phyloP scores from a whole-genome alignment of 2,329 filamentous ascomycete genomes.

The Penicillium capsulatum region DNA sequence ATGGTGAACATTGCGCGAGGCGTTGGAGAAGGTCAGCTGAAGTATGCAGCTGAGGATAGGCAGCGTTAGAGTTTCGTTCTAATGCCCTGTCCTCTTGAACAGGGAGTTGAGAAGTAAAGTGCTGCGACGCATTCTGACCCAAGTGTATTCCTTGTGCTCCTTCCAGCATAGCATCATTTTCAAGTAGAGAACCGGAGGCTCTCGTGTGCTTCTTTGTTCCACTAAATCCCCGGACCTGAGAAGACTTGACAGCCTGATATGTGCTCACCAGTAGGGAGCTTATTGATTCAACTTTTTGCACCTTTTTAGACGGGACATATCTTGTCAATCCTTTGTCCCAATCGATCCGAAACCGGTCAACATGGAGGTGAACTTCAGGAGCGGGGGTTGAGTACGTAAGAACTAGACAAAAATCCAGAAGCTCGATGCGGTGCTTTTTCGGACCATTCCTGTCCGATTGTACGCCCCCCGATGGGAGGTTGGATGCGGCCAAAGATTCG shows the following conservation, averaged over 20 bases:
- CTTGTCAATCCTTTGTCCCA: constrained; percentile 17
- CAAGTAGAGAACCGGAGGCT: background rate
- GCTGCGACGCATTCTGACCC: constrained; percentile 6
- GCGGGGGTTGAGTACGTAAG: constrained; percentile 25
- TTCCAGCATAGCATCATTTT: background rate
- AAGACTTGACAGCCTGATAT: constrained; percentile 8
- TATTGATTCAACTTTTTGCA: constrained; percentile 13
- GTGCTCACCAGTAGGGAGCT: no score
- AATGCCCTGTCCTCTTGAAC: background rate
- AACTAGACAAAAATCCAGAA: constrained; percentile 36
- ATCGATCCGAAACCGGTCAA: constrained; percentile 25
- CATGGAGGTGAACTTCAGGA: constrained; percentile 24
- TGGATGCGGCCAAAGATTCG: constrained; percentile 25
- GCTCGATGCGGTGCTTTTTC: constrained; percentile 27
- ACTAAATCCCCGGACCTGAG: constrained; percentile 10
- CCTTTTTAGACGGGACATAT: constrained; percentile 14
- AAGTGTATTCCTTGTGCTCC: background rate
- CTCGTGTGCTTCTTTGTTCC: constrained; percentile 5
- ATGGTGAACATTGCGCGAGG: no score
- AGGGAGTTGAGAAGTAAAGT: constrained; percentile 13
- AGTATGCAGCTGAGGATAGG: background rate
- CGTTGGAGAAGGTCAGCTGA: constrained; percentile 13
- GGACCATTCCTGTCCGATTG: constrained; percentile 19
- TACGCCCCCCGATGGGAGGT: constrained; percentile 10
- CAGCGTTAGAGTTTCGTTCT: background rate